phyloP scores from a whole-genome alignment of 2,329 filamentous ascomycete species.

The Phialophora tarda region DNA sequence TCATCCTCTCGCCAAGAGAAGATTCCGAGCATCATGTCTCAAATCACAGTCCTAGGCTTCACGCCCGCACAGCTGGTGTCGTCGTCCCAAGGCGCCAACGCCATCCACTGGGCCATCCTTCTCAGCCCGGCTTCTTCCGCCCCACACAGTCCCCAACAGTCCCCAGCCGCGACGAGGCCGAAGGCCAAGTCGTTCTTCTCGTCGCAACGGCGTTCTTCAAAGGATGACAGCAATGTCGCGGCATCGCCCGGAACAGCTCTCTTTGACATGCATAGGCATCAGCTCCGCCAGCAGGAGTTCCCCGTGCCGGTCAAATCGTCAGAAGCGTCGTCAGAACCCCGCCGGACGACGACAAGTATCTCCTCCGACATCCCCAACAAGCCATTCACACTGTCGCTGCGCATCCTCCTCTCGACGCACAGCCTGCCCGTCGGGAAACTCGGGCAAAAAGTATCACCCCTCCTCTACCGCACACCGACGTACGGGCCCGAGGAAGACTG shows the following conservation, averaged over 20 bases:
- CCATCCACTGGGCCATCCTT: slow-evolving; percentile 32
- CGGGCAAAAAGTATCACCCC: slow-evolving; percentile 12
- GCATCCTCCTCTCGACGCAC: slow-evolving; percentile 22
- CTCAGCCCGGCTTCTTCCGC: slow-evolving; percentile 21
- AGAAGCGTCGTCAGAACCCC: neutral
- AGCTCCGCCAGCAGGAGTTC: slow-evolving; percentile 33
- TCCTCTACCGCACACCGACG: slow-evolving; percentile 30
- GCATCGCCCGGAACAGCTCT: slow-evolving; percentile 14
- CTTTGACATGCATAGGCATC: slow-evolving; percentile 35
- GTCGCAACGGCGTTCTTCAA: neutral
- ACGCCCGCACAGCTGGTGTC: slow-evolving; percentile 8
- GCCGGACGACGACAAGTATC: slow-evolving; percentile 25
- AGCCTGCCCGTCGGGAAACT: slow-evolving; percentile 17
- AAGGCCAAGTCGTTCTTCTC: slow-evolving; percentile 25
- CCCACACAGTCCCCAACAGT: neutral
- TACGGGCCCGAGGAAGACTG: slow-evolving; percentile 34
- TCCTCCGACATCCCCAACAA: slow-evolving; percentile 15
- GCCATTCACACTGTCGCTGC: slow-evolving; percentile 22
- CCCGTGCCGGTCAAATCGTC: slow-evolving; percentile 15
- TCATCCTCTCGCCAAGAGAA: neutral
- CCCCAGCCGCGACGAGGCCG: neutral
- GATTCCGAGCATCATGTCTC: slow-evolving; percentile 25
- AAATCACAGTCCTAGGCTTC: slow-evolving; percentile 32
- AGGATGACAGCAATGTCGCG: slow-evolving; percentile 1
- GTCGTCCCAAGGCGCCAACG: neutral